A percentile compares a stretch with the other conserved stretches of the same genome.
Evolutionary conservation across 345 rosid species (phyloP).

Genomic region (Eucalyptus caleyi): DNA sequence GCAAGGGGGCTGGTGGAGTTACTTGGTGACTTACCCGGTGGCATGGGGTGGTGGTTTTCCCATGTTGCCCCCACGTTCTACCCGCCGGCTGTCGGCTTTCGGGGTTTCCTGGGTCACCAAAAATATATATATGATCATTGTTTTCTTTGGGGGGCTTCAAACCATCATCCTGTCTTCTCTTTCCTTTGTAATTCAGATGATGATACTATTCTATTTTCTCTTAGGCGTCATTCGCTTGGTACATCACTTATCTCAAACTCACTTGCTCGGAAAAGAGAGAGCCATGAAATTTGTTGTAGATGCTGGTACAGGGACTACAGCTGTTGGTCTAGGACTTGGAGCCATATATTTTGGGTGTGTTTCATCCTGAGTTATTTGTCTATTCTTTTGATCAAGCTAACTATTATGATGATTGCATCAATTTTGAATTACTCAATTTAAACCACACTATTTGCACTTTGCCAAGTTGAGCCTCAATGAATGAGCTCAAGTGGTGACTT

Average conservation of each 20-base stretch:
- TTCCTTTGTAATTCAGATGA: background rate
- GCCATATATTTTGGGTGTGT: constrained; percentile 52
- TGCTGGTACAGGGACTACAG: constrained; percentile 88
- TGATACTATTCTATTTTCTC: background rate
- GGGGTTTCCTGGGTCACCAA: too few relatives aligned
- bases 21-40: too few relatives aligned
- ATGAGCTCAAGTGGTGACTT: background rate
- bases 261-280: constrained; percentile 54
- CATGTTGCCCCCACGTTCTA: too few relatives aligned
- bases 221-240: constrained; percentile 67
- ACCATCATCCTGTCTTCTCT: background rate
- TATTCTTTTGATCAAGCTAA: background rate
- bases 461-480: background rate
- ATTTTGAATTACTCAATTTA: background rate
- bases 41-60: too few relatives aligned
- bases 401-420: background rate
- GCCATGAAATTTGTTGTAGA: constrained; percentile 43
- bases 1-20: too few relatives aligned
- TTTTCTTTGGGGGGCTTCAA: background rate
- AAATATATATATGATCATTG: background rate
- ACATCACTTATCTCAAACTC: constrained; percentile 44
- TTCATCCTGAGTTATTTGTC: background rate
- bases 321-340: constrained; percentile 76
- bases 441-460: background rate
- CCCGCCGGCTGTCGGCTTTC: too few relatives aligned